Conservation (phyloP, 2,329 filamentous ascomycete species). For the Ophiostoma sp. region DNA sequence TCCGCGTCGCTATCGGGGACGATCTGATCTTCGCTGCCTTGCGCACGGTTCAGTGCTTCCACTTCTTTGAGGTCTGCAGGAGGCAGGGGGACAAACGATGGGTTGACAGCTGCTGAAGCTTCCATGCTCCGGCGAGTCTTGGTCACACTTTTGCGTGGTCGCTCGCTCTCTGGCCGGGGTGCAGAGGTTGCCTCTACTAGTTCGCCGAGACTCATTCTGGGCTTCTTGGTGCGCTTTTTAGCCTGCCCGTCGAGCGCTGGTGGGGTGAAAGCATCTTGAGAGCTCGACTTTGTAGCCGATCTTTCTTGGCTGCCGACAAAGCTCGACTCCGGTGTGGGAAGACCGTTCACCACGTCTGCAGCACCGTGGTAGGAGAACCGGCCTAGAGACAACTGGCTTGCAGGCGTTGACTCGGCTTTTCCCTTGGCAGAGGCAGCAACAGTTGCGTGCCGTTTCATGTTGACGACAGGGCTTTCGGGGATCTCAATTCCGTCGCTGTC, state of each 20-base stretch:
- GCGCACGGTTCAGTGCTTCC: constrained; percentile 43
- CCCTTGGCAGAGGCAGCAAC: neutral
- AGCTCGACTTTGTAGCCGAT: neutral
- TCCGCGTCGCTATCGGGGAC: constrained; percentile 49
- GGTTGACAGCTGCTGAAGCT: constrained; percentile 39
- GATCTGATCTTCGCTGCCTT: constrained; percentile 55
- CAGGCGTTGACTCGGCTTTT: constrained; percentile 16
- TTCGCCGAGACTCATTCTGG: constrained; percentile 21
- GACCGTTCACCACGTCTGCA: constrained; percentile 38
- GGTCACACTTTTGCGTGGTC: constrained; percentile 10
- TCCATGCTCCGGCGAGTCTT: constrained; percentile 26
- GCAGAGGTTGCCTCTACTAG: constrained; percentile 19
- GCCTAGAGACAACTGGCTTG: constrained; percentile 20
- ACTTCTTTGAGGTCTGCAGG: constrained; percentile 50
- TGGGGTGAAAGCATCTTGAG: constrained; percentile 13
- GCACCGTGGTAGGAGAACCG: constrained; percentile 27
- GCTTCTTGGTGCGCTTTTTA: neutral
- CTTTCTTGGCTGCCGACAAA: constrained; percentile 12
- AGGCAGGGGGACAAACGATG: constrained; percentile 51
- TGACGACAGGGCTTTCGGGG: constrained; percentile 21
- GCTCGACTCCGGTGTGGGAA: constrained; percentile 37
- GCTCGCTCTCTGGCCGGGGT: neutral
- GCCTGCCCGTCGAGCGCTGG: constrained; percentile 7
- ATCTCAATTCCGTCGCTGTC: constrained; percentile 24
- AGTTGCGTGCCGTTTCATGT: neutral